Conservation (phyloP, 305 asterid genomes). For the Fraxinus platypoda region DNA sequence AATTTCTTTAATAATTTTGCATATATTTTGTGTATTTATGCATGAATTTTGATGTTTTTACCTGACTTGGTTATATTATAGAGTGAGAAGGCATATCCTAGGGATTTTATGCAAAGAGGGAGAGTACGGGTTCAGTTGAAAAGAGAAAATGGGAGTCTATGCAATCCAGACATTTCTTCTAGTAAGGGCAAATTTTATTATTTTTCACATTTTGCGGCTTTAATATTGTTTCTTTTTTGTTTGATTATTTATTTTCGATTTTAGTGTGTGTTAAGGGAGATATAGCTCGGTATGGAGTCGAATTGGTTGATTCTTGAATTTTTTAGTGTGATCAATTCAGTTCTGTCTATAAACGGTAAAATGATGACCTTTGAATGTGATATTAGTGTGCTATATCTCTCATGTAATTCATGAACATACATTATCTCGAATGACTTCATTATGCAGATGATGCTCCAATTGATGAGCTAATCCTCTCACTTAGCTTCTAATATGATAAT, state of each 20-base stretch:
- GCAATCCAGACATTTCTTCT: conserved; percentile 70
- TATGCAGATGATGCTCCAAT: neutral
- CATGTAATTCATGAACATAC: neutral
- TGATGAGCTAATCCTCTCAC: neutral
- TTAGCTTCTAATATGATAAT: neutral
- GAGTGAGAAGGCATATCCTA: conserved; percentile 91
- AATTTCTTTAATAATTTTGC: neutral
- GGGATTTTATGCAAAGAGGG: conserved; percentile 95
- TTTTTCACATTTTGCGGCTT: neutral
- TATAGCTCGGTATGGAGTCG: neutral
- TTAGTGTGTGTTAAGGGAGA: neutral
- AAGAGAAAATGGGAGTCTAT: conserved; percentile 66
- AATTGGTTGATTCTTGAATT: neutral
- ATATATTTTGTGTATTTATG: neutral
- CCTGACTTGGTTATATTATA: conserved; percentile 19
- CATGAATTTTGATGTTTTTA: neutral
- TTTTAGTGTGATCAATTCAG: neutral
- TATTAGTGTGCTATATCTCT: neutral
- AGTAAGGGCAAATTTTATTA: conserved; percentile 42
- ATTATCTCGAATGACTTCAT: neutral
- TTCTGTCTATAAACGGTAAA: neutral
- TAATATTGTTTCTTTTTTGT: neutral
- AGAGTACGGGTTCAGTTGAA: conserved; percentile 83
- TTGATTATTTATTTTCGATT: neutral
- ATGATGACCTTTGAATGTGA: neutral